Conservation (phyloP, 2,329 filamentous ascomycete genomes). For the Berkeleyomyces basicola region DNA sequence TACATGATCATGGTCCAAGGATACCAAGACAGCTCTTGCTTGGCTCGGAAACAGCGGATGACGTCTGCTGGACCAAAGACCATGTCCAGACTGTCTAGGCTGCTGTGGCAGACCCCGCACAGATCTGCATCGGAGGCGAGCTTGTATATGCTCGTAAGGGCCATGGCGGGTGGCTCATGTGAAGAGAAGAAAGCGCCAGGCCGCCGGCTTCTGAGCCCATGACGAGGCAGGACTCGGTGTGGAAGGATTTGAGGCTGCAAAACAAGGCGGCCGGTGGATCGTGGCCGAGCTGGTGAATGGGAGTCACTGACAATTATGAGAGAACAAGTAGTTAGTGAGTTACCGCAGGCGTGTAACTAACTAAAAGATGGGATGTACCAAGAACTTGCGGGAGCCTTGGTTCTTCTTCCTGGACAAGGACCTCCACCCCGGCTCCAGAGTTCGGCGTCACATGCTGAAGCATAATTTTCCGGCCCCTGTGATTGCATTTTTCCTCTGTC, state of each 20-base stretch:
- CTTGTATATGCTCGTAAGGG: background rate
- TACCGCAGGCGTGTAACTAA: no score
- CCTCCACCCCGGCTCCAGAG: background rate
- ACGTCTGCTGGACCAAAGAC: no score
- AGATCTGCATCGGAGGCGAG: background rate
- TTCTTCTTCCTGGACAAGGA: background rate
- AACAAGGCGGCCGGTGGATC: background rate
- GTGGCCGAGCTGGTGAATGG: no score
- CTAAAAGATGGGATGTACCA: no score
- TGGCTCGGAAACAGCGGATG: no score
- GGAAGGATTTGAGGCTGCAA: background rate
- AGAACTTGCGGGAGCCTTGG: background rate
- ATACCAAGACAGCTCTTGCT: no score
- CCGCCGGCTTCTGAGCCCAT: background rate
- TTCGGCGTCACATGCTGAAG: background rate
- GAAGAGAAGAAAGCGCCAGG: background rate
- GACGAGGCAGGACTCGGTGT: background rate
- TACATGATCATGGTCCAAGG: no score
- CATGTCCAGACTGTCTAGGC: background rate
- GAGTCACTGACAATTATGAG: no score
- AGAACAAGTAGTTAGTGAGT: no score
- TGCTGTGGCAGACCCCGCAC: background rate
- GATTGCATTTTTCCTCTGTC: background rate
- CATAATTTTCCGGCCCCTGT: background rate
- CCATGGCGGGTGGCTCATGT: background rate